Conservation (phyloP, 768 basidiomycete genomes). For the Collybia mongolica region DNA sequence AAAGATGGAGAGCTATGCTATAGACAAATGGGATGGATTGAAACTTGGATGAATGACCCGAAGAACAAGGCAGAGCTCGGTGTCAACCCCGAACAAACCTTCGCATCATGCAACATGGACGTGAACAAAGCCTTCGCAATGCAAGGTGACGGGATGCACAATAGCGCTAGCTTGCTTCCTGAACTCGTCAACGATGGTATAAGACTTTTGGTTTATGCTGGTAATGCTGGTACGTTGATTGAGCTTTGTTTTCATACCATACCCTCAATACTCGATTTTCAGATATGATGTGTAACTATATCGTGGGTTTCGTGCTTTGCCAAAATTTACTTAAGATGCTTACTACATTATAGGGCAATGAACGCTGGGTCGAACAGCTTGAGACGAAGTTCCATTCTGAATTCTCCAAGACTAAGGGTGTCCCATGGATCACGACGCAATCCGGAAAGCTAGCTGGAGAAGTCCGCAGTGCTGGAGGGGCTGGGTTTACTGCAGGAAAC, state of each 20-base stretch:
- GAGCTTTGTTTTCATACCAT: not conserved
- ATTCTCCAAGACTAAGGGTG: slow-evolving; percentile 46
- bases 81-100: slow-evolving; percentile 55
- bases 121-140: slow-evolving; percentile 79
- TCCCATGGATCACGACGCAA: slow-evolving; percentile 55
- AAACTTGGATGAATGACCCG: slow-evolving; percentile 81
- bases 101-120: slow-evolving; percentile 73
- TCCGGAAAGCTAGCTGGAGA: slow-evolving; percentile 62
- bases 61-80: slow-evolving; percentile 79
- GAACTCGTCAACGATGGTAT: slow-evolving; percentile 83
- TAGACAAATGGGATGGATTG: slow-evolving; percentile 82
- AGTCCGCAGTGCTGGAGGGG: slow-evolving; percentile 68
- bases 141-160: slow-evolving; percentile 87
- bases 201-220: slow-evolving; percentile 86
- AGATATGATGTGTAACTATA: slow-evolving; percentile 90
- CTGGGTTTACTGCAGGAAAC: slow-evolving; percentile 71
- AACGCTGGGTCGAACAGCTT: slow-evolving; percentile 69
- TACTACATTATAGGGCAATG: slow-evolving; percentile 55
- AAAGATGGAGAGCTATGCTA: slow-evolving; percentile 79
- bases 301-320: slow-evolving; percentile 38
- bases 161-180: slow-evolving; percentile 76
- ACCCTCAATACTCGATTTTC: slow-evolving; percentile 14
- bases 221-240: slow-evolving; percentile 62
- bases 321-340: not conserved
- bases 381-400: slow-evolving; percentile 61